phyloP scores from a whole-genome alignment of 169 alveolate genomes.

The Eimeria acervulina region DNA sequence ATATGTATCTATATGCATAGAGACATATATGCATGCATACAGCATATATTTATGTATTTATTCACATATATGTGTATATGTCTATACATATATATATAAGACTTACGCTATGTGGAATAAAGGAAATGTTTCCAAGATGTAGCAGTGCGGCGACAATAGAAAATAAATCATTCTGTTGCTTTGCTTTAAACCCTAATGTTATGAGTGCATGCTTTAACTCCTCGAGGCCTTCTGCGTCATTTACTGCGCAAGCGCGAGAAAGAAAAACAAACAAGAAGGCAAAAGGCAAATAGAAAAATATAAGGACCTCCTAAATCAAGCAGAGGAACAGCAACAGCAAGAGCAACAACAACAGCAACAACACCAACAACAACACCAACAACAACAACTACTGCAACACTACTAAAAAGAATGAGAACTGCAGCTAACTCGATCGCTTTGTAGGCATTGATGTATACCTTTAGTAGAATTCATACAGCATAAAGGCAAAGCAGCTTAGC shows the following conservation, averaged over 20 bases:
- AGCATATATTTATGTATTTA: background rate
- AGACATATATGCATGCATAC: too few relatives aligned
- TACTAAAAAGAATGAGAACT: background rate
- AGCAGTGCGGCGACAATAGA: slow-evolving; percentile 72
- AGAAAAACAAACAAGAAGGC: too few relatives aligned
- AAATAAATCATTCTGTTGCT: slow-evolving; percentile 60
- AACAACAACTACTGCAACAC: background rate
- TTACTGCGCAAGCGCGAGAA: background rate
- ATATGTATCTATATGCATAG: too few relatives aligned
- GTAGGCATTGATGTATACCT: background rate
- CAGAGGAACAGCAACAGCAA: background rate
- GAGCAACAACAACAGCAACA: background rate
- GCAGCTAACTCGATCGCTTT: background rate
- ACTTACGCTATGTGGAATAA: slow-evolving; percentile 30
- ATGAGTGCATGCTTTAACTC: slow-evolving; percentile 77
- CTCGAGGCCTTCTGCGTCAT: slow-evolving; percentile 52
- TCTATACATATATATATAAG: background rate
- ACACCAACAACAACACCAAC: background rate
- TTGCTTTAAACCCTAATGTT: slow-evolving; percentile 45
- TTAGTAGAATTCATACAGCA: background rate
- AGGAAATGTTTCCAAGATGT: slow-evolving; percentile 67
- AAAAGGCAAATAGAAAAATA: too few relatives aligned
- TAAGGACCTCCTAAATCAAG: too few relatives aligned
- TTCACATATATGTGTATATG: background rate
- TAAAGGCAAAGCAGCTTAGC: too few relatives aligned